Percentiles rank a stretch among this genome's conserved stretches.
phyloP scores from a whole-genome alignment of 768 basidiomycete genomes.

The Suillus sp. region DNA sequence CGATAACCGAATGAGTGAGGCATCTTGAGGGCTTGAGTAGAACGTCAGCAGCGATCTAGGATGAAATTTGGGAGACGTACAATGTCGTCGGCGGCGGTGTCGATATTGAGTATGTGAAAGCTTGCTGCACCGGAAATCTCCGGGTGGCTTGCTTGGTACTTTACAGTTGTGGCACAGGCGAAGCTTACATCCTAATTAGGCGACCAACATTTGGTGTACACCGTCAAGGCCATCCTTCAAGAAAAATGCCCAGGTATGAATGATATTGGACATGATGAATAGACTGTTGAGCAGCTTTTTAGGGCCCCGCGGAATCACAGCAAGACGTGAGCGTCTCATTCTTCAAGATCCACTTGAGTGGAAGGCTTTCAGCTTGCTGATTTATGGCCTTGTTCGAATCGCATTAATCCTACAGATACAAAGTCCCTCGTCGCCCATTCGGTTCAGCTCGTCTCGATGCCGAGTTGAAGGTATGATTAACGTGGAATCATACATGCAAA shows the following conservation, averaged over 20 bases:
- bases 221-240: constrained; percentile 48
- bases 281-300: constrained; percentile 36
- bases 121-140: constrained; percentile 46
- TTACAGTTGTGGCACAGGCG: constrained; percentile 59
- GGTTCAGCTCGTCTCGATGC: constrained; percentile 98
- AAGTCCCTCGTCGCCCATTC: constrained; percentile 97
- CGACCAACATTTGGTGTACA: constrained; percentile 25
- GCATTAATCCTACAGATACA: constrained; percentile 76
- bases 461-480: constrained; percentile 84
- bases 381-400: constrained; percentile 40
- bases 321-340: constrained; percentile 82
- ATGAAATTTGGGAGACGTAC: constrained; percentile 40
- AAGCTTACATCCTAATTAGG: constrained; percentile 43
- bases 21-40: constrained; percentile 71
- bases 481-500: background rate
- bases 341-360: constrained; percentile 72
- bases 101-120: constrained; percentile 44
- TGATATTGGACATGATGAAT: constrained; percentile 20
- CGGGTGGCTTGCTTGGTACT: constrained; percentile 68
- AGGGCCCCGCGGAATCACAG: constrained; percentile 92
- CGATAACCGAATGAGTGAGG: constrained; percentile 99
- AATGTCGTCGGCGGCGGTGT: constrained; percentile 49
- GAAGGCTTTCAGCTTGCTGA: constrained; percentile 69
- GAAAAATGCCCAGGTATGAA: constrained; percentile 84
- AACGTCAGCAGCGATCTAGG: constrained; percentile 18